Evolutionary conservation across 495 filamentous ascomycete species (phyloP).

Genomic region (Xylaria longipes): DNA sequence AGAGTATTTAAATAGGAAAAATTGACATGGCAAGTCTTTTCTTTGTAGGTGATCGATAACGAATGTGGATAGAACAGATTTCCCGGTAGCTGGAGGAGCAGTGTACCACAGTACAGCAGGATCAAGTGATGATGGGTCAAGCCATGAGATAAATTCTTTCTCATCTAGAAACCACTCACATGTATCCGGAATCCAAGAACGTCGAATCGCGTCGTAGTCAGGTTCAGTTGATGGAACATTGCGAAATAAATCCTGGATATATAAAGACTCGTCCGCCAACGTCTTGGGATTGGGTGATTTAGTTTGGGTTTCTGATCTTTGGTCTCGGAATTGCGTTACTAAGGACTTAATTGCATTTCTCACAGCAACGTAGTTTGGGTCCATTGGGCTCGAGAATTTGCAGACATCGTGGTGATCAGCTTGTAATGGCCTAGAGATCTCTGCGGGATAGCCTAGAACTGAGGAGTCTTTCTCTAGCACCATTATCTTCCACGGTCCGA

Average conservation of each 20-base stretch:
- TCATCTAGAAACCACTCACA: constrained; percentile 44
- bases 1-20: constrained; percentile 42
- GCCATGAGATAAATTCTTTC: constrained; percentile 36
- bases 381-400: constrained; percentile 49
- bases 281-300: background rate
- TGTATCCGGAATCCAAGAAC: constrained; percentile 46
- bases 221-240: constrained; percentile 31
- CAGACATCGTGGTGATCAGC: constrained; percentile 58
- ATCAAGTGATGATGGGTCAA: constrained; percentile 1
- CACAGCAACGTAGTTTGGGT: constrained; percentile 51
- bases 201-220: constrained; percentile 47
- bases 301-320: constrained; percentile 25
- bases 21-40: constrained; percentile 37
- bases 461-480: constrained; percentile 55
- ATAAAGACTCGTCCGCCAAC: constrained; percentile 28
- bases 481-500: constrained; percentile 41
- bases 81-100: constrained; percentile 42
- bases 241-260: constrained; percentile 25
- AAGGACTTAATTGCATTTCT: constrained; percentile 45
- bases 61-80: constrained; percentile 46
- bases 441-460: constrained; percentile 51
- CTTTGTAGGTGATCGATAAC: constrained; percentile 40
- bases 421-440: constrained; percentile 47
- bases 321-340: constrained; percentile 12
- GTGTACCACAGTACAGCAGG: constrained; percentile 41